phyloP scores from a whole-genome alignment of 2,329 filamentous ascomycete genomes.

The Metarhizium robertsii region DNA sequence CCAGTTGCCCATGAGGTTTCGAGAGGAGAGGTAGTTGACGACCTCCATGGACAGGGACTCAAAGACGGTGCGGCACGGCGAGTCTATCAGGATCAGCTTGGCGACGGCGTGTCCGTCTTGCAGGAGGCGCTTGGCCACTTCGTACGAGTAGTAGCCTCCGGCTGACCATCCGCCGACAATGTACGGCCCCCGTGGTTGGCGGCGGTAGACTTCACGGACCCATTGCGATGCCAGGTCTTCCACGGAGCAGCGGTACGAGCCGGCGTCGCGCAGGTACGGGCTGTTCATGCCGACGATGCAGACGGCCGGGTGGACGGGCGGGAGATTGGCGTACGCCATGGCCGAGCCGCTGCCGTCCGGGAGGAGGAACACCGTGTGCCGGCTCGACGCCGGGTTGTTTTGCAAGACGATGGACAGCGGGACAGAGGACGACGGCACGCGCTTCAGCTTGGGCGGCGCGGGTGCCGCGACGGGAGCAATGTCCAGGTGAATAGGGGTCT shows the following conservation, averaged over 20 bases:
- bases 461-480: background rate
- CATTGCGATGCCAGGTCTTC: background rate
- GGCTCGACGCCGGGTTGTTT: slow-evolving; percentile 37
- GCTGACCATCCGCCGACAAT: slow-evolving; percentile 61
- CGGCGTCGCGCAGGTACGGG: background rate
- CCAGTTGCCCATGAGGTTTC: slow-evolving; percentile 1
- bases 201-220: slow-evolving; percentile 54
- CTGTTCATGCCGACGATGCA: background rate
- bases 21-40: background rate
- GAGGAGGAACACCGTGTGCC: slow-evolving; percentile 42
- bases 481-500: background rate
- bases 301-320: background rate
- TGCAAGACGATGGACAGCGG: slow-evolving; percentile 32
- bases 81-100: slow-evolving; percentile 54
- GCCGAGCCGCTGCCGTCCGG: slow-evolving; percentile 50
- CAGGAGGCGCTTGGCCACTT: slow-evolving; percentile 50
- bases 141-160: slow-evolving; percentile 60
- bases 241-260: background rate
- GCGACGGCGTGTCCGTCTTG: slow-evolving; percentile 46
- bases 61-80: slow-evolving; percentile 54
- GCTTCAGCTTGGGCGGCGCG: background rate
- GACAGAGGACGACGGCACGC: background rate
- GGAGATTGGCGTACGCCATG: slow-evolving; percentile 44
- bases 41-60: slow-evolving; percentile 46
- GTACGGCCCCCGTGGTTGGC: slow-evolving; percentile 59